These are phyloP conservation scores for Astrephomene gubernaculifera DNA, from an alignment of 139 green algal genomes.

Conservation along the genomic window DNA sequence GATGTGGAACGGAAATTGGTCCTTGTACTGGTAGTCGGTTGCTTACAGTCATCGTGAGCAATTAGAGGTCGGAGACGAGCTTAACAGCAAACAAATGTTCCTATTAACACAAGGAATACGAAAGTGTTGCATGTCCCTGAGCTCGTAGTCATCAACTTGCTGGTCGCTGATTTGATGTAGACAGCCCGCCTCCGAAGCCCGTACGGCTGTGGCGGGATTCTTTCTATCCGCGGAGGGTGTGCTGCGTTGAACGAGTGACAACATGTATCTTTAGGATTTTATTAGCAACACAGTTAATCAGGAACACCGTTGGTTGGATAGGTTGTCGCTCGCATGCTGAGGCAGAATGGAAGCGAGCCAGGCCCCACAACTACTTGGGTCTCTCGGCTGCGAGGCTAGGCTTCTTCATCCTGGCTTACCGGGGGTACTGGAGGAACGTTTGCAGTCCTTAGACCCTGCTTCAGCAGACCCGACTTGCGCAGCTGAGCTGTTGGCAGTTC, in stretches of 20 bases:
- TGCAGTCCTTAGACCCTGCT: neutral
- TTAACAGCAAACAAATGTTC: too few species aligned
- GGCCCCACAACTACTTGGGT: neutral
- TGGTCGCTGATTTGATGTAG: too few species aligned
- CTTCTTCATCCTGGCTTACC: constrained; percentile 9
- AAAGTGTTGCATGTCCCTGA: too few species aligned
- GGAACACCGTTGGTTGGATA: neutral
- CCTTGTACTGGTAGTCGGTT: too few species aligned
- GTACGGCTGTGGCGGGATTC: neutral
- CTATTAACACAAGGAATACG: too few species aligned
- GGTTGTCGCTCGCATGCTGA: neutral
- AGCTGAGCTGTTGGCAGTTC: neutral
- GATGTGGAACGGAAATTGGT: too few species aligned
- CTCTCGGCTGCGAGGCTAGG: neutral
- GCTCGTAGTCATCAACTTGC: too few species aligned
- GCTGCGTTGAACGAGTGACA: neutral
- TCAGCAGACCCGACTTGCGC: neutral
- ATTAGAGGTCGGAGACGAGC: too few species aligned
- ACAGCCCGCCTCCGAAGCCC: neutral
- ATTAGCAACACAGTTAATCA: neutral
- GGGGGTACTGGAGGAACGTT: neutral
- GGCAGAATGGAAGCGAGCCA: neutral
- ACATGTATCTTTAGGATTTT: neutral
- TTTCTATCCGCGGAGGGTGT: neutral
- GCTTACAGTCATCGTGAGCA: too few species aligned